A percentile compares a stretch with the other conserved stretches of the same genome.
phyloP scores from a whole-genome alignment of 1,139 yeast species.

The Keqinozyma sinolaborantium region DNA sequence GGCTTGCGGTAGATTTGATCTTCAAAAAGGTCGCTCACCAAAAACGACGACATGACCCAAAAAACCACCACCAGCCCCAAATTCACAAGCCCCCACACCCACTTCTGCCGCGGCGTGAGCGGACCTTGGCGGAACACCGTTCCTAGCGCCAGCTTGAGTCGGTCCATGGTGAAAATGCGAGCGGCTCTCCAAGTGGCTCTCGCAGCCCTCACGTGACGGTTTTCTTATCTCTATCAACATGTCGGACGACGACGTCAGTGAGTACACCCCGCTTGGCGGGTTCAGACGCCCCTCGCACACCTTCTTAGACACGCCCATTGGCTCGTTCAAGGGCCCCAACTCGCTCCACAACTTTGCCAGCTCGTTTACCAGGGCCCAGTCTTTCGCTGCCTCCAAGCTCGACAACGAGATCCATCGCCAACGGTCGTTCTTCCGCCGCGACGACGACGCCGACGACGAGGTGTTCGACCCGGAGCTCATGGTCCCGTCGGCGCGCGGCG shows the following conservation, averaged over 20 bases:
- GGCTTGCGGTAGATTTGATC: constrained; percentile 77
- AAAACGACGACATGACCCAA: constrained; percentile 86
- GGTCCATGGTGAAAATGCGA: neutral
- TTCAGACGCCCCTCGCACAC: constrained; percentile 23
- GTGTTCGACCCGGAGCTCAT: constrained; percentile 69
- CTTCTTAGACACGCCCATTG: constrained; percentile 38
- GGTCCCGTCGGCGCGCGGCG: constrained; percentile 64
- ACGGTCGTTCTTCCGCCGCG: constrained; percentile 34
- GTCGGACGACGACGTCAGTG: constrained; percentile 7
- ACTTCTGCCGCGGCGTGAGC: constrained; percentile 36
- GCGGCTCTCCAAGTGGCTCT: too few species aligned
- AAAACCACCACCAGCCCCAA: constrained; percentile 71
- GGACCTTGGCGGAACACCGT: too few species aligned
- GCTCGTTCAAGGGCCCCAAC: constrained; percentile 47
- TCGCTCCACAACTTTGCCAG: constrained; percentile 46
- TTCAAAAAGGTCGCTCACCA: constrained; percentile 72
- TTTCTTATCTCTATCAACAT: neutral
- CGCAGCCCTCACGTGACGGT: neutral
- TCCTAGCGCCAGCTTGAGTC: neutral
- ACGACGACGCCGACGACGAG: constrained; percentile 29
- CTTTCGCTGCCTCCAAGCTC: constrained; percentile 41
- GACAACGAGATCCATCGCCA: constrained; percentile 43
- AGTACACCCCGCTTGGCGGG: constrained; percentile 16
- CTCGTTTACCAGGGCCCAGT: constrained; percentile 46
- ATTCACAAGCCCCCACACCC: constrained; percentile 76